phyloP scores from a whole-genome alignment of 192 early-diverging fungal genomes.

The Linnemannia hyalina region DNA sequence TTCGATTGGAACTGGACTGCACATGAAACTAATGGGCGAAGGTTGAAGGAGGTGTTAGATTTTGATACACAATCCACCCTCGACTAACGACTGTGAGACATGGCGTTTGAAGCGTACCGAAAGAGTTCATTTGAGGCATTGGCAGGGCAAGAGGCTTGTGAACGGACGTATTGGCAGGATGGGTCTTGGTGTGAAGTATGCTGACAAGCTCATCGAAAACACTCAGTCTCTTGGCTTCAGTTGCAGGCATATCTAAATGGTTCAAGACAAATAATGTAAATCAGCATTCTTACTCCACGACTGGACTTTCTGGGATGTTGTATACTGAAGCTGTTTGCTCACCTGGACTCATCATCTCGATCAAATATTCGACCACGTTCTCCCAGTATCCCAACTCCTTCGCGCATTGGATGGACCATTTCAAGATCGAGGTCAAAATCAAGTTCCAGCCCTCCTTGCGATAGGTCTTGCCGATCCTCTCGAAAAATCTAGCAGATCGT shows the following conservation, averaged over 20 bases:
- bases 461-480: slow-evolving; percentile 90
- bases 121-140: slow-evolving; percentile 78
- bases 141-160: slow-evolving; percentile 49
- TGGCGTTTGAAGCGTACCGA: slow-evolving; percentile 57
- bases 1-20: slow-evolving; percentile 64
- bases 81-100: neutral
- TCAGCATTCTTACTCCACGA: neutral
- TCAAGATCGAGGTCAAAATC: slow-evolving; percentile 77
- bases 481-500: slow-evolving; percentile 74
- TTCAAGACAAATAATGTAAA: slow-evolving; percentile 26
- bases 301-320: neutral
- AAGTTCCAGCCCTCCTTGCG: slow-evolving; percentile 86
- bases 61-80: neutral
- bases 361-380: slow-evolving; percentile 71
- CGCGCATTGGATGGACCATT: slow-evolving; percentile 78
- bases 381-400: slow-evolving; percentile 72
- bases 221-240: slow-evolving; percentile 32
- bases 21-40: slow-evolving; percentile 38
- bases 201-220: slow-evolving; percentile 45
- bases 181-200: slow-evolving; percentile 32
- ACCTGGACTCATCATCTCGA: slow-evolving; percentile 78
- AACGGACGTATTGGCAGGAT: slow-evolving; percentile 26
- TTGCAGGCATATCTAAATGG: slow-evolving; percentile 56
- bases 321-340: neutral
- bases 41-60: neutral